These are phyloP conservation scores for Blastobotrys capitulatus DNA, from an alignment of 1,139 yeast species.

Conservation along the genomic window DNA sequence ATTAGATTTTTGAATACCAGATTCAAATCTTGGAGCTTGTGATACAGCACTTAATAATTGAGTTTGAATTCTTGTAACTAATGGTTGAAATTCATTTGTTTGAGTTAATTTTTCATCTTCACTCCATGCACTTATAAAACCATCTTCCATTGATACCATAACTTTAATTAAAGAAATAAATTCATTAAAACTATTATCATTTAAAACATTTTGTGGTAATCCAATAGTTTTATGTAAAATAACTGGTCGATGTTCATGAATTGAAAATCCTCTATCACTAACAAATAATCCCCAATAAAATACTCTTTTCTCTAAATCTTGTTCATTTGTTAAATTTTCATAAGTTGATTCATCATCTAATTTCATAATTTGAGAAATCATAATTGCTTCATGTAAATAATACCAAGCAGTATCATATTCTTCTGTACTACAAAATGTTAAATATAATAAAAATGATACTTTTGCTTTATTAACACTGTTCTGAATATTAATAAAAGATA, in stretches of 20 bases:
- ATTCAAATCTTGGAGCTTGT: slow-evolving; percentile 10
- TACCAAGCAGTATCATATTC: slow-evolving; percentile 16
- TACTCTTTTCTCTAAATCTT: slow-evolving; percentile 13
- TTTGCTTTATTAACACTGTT: slow-evolving; percentile 4
- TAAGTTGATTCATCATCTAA: slow-evolving; percentile 13
- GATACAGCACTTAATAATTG: slow-evolving; percentile 11
- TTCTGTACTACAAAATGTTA: slow-evolving; percentile 15
- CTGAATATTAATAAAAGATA: slow-evolving; percentile 9
- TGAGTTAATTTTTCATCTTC: background rate
- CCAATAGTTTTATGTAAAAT: slow-evolving; percentile 12
- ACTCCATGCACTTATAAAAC: slow-evolving; percentile 13
- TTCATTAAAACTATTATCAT: slow-evolving; percentile 7
- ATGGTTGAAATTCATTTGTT: background rate
- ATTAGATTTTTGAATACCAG: slow-evolving; percentile 15
- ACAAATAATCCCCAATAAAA: slow-evolving; percentile 17
- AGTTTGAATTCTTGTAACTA: slow-evolving; percentile 9
- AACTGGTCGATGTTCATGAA: slow-evolving; percentile 15
- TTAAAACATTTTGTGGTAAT: slow-evolving; percentile 7
- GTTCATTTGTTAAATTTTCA: slow-evolving; percentile 6
- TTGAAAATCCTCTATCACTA: slow-evolving; percentile 17
- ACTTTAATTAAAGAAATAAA: slow-evolving; percentile 14
- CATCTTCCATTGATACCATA: slow-evolving; percentile 16
- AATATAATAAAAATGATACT: slow-evolving; percentile 15
- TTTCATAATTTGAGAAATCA: slow-evolving; percentile 13
- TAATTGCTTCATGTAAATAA: slow-evolving; percentile 15